phyloP scores from a whole-genome alignment of 169 alveolate species.

The Plasmodium coatneyi region DNA sequence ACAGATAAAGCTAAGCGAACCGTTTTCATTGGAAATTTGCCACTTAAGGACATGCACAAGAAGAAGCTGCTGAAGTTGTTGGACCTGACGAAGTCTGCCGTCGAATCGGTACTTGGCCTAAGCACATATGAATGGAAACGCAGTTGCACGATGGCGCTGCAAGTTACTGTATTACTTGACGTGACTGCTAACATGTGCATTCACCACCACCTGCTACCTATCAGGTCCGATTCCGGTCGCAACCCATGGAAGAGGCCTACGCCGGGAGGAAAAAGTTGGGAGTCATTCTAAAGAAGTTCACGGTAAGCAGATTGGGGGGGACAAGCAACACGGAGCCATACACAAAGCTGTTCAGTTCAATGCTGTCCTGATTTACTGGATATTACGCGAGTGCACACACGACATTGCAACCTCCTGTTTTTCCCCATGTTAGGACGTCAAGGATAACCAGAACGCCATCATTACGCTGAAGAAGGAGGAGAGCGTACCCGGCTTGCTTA shows the following conservation, averaged over 20 bases:
- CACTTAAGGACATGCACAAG: conserved; percentile 2
- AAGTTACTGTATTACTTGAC: background rate
- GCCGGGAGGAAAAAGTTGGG: conserved; percentile 27
- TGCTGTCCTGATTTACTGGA: background rate
- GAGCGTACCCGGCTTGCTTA: background rate
- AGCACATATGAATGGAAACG: background rate
- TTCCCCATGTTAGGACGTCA: conserved; percentile 28
- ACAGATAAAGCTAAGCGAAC: conserved; percentile 29
- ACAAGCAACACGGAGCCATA: no score
- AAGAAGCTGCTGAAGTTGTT: conserved; percentile 14
- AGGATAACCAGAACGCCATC: conserved; percentile 39
- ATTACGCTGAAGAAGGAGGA: conserved; percentile 33
- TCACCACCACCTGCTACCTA: background rate
- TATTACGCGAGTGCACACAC: background rate
- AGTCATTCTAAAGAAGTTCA: conserved; percentile 14
- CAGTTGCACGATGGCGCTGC: background rate
- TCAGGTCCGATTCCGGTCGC: conserved; percentile 33
- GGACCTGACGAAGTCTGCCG: conserved; percentile 6
- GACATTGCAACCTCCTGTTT: background rate
- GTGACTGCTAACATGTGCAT: background rate
- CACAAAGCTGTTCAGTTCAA: background rate
- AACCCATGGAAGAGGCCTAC: conserved; percentile 51
- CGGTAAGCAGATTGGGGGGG: background rate
- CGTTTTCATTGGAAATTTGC: conserved; percentile 52
- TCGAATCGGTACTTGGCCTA: conserved; percentile 43